Evolutionary conservation across 164 flowering plant genomes (phyloP).

Genomic region (Stephania cephalantha): DNA sequence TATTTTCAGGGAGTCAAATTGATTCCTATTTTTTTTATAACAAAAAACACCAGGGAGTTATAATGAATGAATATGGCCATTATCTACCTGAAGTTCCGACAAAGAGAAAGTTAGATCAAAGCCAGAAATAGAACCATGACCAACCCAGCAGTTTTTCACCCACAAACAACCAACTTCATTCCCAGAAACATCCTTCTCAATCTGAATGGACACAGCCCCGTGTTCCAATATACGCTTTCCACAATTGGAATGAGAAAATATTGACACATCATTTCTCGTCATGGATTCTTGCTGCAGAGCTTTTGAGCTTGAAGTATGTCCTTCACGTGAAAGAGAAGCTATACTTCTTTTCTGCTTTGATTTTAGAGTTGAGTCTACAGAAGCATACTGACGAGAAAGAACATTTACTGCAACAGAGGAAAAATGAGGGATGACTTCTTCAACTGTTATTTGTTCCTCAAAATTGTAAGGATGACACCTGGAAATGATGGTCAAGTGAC

Average conservation of each 20-base stretch:
- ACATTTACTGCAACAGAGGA: conserved; percentile 27
- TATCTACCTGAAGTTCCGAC: conserved; percentile 61
- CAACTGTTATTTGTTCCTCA: conserved; percentile 22
- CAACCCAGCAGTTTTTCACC: conserved; percentile 49
- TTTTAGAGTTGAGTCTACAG: conserved; percentile 25
- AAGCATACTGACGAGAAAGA: conserved; percentile 14
- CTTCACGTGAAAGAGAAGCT: conserved; percentile 17
- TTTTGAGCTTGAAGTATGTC: conserved; percentile 30
- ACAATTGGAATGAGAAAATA: conserved; percentile 14
- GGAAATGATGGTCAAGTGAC: conserved; percentile 52
- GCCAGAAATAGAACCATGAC: conserved; percentile 63
- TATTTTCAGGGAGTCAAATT: neutral
- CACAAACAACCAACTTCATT: conserved; percentile 11
- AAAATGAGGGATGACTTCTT: conserved; percentile 34
- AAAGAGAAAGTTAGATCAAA: conserved; percentile 62
- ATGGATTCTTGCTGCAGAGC: conserved; percentile 16
- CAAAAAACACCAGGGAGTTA: neutral
- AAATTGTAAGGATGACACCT: conserved; percentile 21
- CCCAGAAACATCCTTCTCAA: conserved; percentile 36
- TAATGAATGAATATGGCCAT: neutral
- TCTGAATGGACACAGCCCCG: conserved; percentile 30
- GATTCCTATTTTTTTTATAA: neutral
- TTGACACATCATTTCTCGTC: conserved; percentile 12
- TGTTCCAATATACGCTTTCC: conserved; percentile 51
- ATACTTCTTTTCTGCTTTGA: conserved; percentile 15